These are phyloP conservation scores for Pestalotiopsis sp. DNA, from an alignment of 2,329 filamentous ascomycete species.

Conservation along the genomic window DNA sequence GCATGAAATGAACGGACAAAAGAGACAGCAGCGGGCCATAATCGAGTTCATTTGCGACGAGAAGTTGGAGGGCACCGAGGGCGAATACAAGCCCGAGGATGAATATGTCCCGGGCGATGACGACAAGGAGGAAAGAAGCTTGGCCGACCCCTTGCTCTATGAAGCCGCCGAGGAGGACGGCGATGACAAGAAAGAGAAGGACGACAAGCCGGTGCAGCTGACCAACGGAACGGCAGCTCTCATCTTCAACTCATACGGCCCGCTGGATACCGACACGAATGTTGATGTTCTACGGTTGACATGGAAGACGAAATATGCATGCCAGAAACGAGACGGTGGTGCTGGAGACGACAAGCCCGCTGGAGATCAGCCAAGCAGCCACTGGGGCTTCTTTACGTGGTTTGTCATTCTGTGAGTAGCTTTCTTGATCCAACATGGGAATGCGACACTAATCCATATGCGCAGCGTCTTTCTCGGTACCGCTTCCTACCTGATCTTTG, in stretches of 20 bases:
- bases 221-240: constrained; percentile 61
- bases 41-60: constrained; percentile 85
- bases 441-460: constrained; percentile 20
- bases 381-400: constrained; percentile 99
- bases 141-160: constrained; percentile 32
- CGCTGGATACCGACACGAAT: constrained; percentile 56
- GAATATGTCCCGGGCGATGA: constrained; percentile 44
- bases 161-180: constrained; percentile 34
- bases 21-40: constrained; percentile 71
- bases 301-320: constrained; percentile 89
- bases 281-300: constrained; percentile 71
- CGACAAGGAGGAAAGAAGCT: constrained; percentile 24
- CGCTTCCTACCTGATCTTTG: constrained; percentile 93
- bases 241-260: constrained; percentile 74
- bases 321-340: constrained; percentile 54
- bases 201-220: constrained; percentile 54
- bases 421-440: neutral
- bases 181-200: constrained; percentile 33
- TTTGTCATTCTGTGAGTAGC: constrained; percentile 82
- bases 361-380: constrained; percentile 47
- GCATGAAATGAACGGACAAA: constrained; percentile 54
- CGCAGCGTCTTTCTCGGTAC: constrained; percentile 79
- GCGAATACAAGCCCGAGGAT: constrained; percentile 62
- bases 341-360: constrained; percentile 23
- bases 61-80: constrained; percentile 73